phyloP scores from a whole-genome alignment of 352 stramenopile genomes.

The Chrysophaeum taylorii region DNA sequence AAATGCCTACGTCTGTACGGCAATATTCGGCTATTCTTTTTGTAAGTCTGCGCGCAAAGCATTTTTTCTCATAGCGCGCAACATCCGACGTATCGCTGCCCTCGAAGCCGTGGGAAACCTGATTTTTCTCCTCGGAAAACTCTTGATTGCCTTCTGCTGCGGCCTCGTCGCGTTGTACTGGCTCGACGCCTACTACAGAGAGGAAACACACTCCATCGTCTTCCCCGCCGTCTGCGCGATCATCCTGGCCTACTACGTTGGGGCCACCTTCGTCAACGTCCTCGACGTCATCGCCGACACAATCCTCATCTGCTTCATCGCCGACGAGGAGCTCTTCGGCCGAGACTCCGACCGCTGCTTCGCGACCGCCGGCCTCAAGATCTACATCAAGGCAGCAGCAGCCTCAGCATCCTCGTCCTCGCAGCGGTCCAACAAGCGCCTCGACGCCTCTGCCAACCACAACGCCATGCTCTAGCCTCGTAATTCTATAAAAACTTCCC shows the following conservation, averaged over 20 bases:
- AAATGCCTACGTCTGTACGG: conserved; percentile 71
- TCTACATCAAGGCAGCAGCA: background rate
- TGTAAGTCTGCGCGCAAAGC: conserved; percentile 66
- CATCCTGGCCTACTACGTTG: conserved; percentile 20
- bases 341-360: conserved; percentile 12
- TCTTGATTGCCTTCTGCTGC: conserved; percentile 61
- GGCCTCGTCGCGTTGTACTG: conserved; percentile 2
- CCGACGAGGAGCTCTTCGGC: conserved; percentile 54
- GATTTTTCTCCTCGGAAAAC: conserved; percentile 66
- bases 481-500: no score
- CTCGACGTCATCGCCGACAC: conserved; percentile 23
- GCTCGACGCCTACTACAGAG: conserved; percentile 15
- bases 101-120: conserved; percentile 65
- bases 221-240: conserved; percentile 15
- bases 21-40: conserved; percentile 70
- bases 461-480: no score
- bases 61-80: conserved; percentile 71
- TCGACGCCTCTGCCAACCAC: no score
- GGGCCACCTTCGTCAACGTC: conserved; percentile 26
- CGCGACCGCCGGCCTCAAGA: background rate
- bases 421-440: no score
- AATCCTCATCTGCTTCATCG: conserved; percentile 24
- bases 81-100: conserved; percentile 72
- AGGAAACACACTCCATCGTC: conserved; percentile 20
- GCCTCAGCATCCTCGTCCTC: no score